Percentiles rank a stretch among this genome's conserved stretches.
These are phyloP conservation scores for Echium plantagineum DNA, from an alignment of 257 asterid species.

Conservation along the genomic window DNA sequence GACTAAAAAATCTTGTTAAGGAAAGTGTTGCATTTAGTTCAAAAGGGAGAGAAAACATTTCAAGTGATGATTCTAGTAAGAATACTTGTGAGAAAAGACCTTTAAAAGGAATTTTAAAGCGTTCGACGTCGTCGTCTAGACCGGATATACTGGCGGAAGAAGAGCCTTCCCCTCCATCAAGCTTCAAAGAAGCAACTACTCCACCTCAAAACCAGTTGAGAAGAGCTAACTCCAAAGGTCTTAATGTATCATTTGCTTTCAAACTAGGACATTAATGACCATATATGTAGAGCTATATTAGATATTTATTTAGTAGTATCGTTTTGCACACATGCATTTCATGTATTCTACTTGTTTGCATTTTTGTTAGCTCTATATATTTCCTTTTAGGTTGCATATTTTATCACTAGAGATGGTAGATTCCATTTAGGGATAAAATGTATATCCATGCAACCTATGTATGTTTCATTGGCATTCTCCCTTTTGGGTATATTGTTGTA, in stretches of 20 bases:
- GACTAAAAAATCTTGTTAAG: too few species aligned
- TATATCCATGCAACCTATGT: neutral
- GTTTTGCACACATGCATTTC: neutral
- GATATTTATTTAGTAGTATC: too few species aligned
- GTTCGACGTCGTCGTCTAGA: slow-evolving; percentile 23
- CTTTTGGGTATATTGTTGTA: too few species aligned
- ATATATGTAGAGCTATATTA: neutral
- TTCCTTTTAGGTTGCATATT: neutral
- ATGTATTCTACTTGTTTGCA: neutral
- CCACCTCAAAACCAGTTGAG: slow-evolving; percentile 12
- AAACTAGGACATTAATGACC: too few species aligned
- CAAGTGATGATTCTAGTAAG: slow-evolving; percentile 17
- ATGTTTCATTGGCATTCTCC: too few species aligned
- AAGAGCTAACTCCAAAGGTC: slow-evolving; percentile 67
- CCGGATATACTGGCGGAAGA: slow-evolving; percentile 7
- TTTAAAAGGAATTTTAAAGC: slow-evolving; percentile 56
- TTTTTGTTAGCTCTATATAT: neutral
- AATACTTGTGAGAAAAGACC: slow-evolving; percentile 15
- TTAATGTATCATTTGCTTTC: slow-evolving; percentile 39
- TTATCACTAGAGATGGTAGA: neutral
- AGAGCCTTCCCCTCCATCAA: neutral
- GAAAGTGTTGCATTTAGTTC: slow-evolving; percentile 3
- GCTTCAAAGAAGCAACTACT: slow-evolving; percentile 5
- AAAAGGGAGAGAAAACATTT: slow-evolving; percentile 1
- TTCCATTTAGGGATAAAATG: neutral